These are phyloP conservation scores for Wickerhamiella pararugosa DNA, from an alignment of 1,139 yeast genomes.

Conservation along the genomic window DNA sequence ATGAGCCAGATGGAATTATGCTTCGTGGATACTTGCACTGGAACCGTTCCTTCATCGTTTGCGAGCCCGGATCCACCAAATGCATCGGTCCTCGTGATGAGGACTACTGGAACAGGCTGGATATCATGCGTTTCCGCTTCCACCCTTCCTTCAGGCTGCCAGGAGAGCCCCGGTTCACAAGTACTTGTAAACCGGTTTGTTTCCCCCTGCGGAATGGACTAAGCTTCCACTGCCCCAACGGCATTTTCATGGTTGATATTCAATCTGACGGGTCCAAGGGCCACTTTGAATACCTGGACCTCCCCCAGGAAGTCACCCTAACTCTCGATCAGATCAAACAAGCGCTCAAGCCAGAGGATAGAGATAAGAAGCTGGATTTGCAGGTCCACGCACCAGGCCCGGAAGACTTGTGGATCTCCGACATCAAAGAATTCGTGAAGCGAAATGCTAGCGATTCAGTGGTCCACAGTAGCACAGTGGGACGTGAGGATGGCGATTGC, in stretches of 20 bases:
- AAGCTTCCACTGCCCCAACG: constrained; percentile 37
- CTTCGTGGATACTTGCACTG: constrained; percentile 66
- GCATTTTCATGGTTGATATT: constrained; percentile 59
- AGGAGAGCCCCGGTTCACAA: constrained; percentile 33
- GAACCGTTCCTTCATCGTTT: constrained; percentile 68
- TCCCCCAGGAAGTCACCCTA: constrained; percentile 38
- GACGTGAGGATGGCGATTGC: constrained; percentile 13
- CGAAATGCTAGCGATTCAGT: neutral
- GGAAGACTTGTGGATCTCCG: constrained; percentile 21
- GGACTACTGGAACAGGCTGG: constrained; percentile 81
- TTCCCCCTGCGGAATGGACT: constrained; percentile 36
- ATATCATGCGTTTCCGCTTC: constrained; percentile 56
- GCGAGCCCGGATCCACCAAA: constrained; percentile 39
- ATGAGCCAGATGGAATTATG: constrained; percentile 84
- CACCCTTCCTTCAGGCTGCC: constrained; percentile 74
- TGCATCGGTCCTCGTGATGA: constrained; percentile 45
- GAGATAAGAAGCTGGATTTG: constrained; percentile 28
- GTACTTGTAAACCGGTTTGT: constrained; percentile 28
- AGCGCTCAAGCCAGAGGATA: constrained; percentile 30
- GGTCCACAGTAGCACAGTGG: constrained; percentile 5
- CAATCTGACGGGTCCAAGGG: constrained; percentile 50
- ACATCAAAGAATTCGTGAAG: constrained; percentile 16
- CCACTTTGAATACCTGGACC: constrained; percentile 46
- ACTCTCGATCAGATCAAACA: constrained; percentile 33
- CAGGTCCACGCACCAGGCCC: constrained; percentile 25